These are phyloP conservation scores for Phylloporus sp. DNA, from an alignment of 768 basidiomycete species.

Conservation along the genomic window DNA sequence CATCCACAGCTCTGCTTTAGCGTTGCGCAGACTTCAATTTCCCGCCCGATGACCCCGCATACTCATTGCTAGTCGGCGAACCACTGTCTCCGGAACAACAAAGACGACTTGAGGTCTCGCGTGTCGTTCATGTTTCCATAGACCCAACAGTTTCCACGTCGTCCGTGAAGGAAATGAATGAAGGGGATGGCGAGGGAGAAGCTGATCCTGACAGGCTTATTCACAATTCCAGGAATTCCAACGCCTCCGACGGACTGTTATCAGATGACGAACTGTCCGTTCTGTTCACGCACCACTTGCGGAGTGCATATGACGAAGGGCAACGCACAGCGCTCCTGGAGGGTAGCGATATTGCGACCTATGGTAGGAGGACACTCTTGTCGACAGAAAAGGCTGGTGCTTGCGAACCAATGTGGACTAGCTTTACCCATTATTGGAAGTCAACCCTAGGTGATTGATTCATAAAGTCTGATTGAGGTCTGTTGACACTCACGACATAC, in stretches of 20 bases:
- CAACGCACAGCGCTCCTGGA: conserved; percentile 18
- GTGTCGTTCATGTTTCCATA: conserved; percentile 68
- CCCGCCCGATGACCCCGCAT: conserved; percentile 74
- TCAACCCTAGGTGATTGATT: conserved; percentile 61
- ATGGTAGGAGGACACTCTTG: conserved; percentile 46
- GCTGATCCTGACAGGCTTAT: conserved; percentile 67
- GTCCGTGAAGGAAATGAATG: conserved; percentile 20
- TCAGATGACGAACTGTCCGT: conserved; percentile 50
- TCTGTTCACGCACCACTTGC: conserved; percentile 39
- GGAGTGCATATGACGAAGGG: conserved; percentile 70
- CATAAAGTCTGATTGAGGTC: background rate
- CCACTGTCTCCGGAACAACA: conserved; percentile 53
- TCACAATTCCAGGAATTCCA: conserved; percentile 64
- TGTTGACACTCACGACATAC: conserved; percentile 6
- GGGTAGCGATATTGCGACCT: conserved; percentile 36
- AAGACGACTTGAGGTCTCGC: conserved; percentile 52
- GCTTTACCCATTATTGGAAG: conserved; percentile 86
- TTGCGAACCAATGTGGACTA: conserved; percentile 82
- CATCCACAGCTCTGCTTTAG: background rate
- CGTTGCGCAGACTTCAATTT: conserved; percentile 79
- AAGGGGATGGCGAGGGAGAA: conserved; percentile 39
- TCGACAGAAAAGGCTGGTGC: conserved; percentile 46
- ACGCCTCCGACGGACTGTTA: conserved; percentile 65
- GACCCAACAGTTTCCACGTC: conserved; percentile 51
- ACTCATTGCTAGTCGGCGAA: conserved; percentile 69